Conservation (phyloP, 176 grass and related monocot species). For the Carex scoparia region DNA sequence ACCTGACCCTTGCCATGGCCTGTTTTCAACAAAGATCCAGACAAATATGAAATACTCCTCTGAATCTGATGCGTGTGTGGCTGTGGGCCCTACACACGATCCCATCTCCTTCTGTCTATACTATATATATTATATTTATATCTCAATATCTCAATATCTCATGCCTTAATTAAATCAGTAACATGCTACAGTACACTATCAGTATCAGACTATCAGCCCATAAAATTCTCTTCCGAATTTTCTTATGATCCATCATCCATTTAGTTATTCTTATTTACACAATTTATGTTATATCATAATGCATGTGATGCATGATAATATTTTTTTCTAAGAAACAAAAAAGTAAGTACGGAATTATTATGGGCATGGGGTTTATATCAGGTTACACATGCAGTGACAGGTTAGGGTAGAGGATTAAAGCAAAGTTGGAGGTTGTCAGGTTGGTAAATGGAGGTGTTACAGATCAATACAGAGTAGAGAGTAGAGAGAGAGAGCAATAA, state of each 20-base stretch:
- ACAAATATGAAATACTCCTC: conserved; percentile 32
- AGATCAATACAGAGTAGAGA: neutral
- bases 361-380: neutral
- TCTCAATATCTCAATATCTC: neutral
- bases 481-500: conserved; percentile 13
- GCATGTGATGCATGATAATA: neutral
- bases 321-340: neutral
- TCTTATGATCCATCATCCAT: neutral
- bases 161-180: conserved; percentile 21
- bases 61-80: neutral
- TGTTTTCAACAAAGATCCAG: conserved; percentile 14
- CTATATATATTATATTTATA: neutral
- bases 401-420: conserved; percentile 3
- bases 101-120: neutral
- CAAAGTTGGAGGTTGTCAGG: neutral
- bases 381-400: conserved; percentile 8
- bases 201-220: neutral
- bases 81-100: neutral
- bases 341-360: conserved; percentile 13
- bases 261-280: neutral
- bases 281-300: neutral
- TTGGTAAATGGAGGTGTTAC: neutral
- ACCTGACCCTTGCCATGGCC: neutral
- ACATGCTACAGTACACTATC: conserved; percentile 10
- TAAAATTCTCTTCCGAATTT: neutral